Evolutionary conservation across 169 alveolate genomes (phyloP).

Genomic region (Fabrea salina): DNA sequence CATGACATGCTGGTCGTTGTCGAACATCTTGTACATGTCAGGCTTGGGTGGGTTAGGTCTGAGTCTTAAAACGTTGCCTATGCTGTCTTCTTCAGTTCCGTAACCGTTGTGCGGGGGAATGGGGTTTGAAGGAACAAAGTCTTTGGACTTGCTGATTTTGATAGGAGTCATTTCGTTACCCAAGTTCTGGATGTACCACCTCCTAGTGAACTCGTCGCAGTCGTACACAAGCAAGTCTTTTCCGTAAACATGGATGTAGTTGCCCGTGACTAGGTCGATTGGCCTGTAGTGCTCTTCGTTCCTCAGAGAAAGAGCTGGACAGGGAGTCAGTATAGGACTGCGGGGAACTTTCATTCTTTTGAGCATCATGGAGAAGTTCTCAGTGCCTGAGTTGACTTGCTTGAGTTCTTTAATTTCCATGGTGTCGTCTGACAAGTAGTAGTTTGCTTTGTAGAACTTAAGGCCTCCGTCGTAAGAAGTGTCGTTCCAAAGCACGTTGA

Average conservation of each 20-base stretch:
- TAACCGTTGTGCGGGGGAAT: slow-evolving; percentile 83
- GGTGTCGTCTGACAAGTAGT: slow-evolving; percentile 71
- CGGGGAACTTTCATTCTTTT: slow-evolving; percentile 79
- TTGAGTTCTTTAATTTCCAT: slow-evolving; percentile 80
- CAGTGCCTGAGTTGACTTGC: slow-evolving; percentile 69
- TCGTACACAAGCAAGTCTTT: slow-evolving; percentile 67
- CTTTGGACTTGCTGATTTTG: not conserved
- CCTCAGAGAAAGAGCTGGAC: slow-evolving; percentile 79
- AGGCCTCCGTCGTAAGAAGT: slow-evolving; percentile 76
- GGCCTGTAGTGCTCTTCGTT: slow-evolving; percentile 78
- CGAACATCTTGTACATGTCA: slow-evolving; percentile 73
- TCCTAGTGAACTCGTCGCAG: slow-evolving; percentile 80
- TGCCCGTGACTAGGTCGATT: slow-evolving; percentile 72
- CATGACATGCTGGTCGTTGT: slow-evolving; percentile 74
- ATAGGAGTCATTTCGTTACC: slow-evolving; percentile 35
- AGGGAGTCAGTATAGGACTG: slow-evolving; percentile 74
- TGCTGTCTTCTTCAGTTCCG: slow-evolving; percentile 83
- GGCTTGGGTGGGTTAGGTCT: slow-evolving; percentile 74
- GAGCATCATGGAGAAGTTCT: slow-evolving; percentile 78
- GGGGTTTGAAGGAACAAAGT: slow-evolving; percentile 45
- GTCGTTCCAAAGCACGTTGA: slow-evolving; percentile 74
- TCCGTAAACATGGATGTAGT: slow-evolving; percentile 64
- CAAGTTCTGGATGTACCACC: slow-evolving; percentile 66
- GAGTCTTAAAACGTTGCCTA: slow-evolving; percentile 67
- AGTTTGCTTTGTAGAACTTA: slow-evolving; percentile 69